A percentile compares a stretch with the other conserved stretches of the same genome.
These are phyloP conservation scores for Amylostereum chailletii DNA, from an alignment of 1,284 basidiomycete species.

Conservation along the genomic window DNA sequence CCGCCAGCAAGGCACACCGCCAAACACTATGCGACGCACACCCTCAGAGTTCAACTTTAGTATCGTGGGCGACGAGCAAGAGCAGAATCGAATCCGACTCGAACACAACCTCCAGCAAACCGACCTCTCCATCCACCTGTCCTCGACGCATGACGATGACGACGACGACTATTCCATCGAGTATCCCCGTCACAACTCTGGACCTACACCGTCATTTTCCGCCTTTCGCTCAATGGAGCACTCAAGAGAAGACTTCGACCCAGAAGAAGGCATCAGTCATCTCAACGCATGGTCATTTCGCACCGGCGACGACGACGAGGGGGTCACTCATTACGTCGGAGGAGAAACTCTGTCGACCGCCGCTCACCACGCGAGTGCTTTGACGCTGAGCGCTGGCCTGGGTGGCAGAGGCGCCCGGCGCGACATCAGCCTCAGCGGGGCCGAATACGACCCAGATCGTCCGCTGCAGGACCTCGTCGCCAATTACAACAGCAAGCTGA, in stretches of 20 bases:
- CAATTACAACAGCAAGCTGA: conserved; percentile 40
- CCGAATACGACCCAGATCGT: conserved; percentile 83
- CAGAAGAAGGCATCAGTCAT: conserved; percentile 37
- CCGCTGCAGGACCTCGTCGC: conserved; percentile 68
- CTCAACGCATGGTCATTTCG: conserved; percentile 59
- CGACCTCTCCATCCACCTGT: conserved; percentile 59
- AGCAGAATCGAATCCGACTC: conserved; percentile 62
- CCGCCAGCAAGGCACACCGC: neutral
- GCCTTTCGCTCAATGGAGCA: conserved; percentile 54
- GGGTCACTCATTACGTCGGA: conserved; percentile 53
- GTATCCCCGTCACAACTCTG: conserved; percentile 58
- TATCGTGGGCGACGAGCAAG: conserved; percentile 63
- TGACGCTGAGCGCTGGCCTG: conserved; percentile 80
- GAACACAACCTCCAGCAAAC: conserved; percentile 67
- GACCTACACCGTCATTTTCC: conserved; percentile 34
- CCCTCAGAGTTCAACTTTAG: conserved; percentile 23
- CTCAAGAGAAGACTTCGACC: conserved; percentile 45
- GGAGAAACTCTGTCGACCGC: conserved; percentile 70
- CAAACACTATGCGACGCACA: conserved; percentile 14
- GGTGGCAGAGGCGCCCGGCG: conserved; percentile 40
- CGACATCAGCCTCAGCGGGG: conserved; percentile 58
- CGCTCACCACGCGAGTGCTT: conserved; percentile 78
- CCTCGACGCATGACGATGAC: conserved; percentile 28
- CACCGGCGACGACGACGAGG: conserved; percentile 46
- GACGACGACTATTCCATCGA: conserved; percentile 44